Evolutionary conservation across 345 rosid genomes (phyloP), one percentile per base, ranked within the genome.

Genomic region (Carallia brachiata): DNA sequence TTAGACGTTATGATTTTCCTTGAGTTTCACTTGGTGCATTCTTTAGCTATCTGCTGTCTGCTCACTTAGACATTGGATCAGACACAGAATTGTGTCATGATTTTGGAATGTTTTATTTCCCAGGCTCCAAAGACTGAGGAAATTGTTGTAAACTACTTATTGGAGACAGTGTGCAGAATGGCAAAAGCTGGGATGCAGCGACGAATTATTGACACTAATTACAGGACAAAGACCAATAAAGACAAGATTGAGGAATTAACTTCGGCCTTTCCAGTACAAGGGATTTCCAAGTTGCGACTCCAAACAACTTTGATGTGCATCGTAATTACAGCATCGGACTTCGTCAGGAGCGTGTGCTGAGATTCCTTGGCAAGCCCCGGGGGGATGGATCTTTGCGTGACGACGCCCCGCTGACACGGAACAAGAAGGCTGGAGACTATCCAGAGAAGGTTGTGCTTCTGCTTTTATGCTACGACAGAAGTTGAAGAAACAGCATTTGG

Each of bases 311-410:
- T 48, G 96, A 91, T 70, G 96, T 96, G 9, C 85, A 95, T 31
- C 97, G 99, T 61, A 95, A 90, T 75, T 90, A 83, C 90, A 90
- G 93, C 72, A 52, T 91, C n/a, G 97, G 97, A 32, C 40, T 95
- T 40, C 80, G 78, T 17, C 23, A 23, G 23, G 97, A 92, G 17
- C 97, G 92, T 44, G 96, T 91, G 48, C 91, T 95, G 97, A 95
- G 73, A 79, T 91, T 82, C 15, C 65, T 87, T 31, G 90, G 93
- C 40, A 89, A 85, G 78, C 80, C 88, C 3, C 85, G 80, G 74
- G 99, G 40, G 99, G 67, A 87, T 92, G 97, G 99, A 95, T 69
- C 87, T 95, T 48, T 92, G 97, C 85, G 89, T 92, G 36, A 52
- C 89, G 48, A 91, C 23, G 23, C 97, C 2, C 92, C 0, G 93